phyloP scores from a whole-genome alignment of 75 land plant species.

The Picea sitchensis region DNA sequence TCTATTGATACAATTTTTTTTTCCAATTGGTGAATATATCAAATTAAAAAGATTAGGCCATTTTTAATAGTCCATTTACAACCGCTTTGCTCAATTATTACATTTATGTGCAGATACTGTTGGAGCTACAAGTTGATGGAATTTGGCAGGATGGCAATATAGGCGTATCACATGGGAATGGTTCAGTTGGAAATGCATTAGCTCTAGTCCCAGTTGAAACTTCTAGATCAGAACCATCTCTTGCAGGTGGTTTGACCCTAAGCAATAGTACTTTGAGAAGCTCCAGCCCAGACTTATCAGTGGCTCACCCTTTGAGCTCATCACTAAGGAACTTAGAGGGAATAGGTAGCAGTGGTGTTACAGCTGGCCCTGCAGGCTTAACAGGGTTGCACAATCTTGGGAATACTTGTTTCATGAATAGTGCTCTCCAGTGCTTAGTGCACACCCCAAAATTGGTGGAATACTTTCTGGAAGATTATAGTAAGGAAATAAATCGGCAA shows the following conservation, averaged over 20 bases:
- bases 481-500: conserved; percentile 57
- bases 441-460: conserved; percentile 81
- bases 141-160: conserved; percentile 24
- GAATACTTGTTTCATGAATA: conserved; percentile 95
- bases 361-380: conserved; percentile 43
- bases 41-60: no score
- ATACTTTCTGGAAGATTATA: conserved; percentile 76
- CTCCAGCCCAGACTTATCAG: conserved; percentile 22
- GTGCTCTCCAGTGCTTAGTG: conserved; percentile 84
- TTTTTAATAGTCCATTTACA: no score
- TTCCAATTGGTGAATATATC: no score
- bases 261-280: conserved; percentile 33
- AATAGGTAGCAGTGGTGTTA: conserved; percentile 21
- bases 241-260: conserved; percentile 24
- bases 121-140: conserved; percentile 66
- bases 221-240: conserved; percentile 16
- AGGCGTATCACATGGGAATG: conserved; percentile 16
- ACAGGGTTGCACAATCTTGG: conserved; percentile 87
- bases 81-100: no score
- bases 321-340: conserved; percentile 12
- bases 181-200: conserved; percentile 33
- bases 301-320: conserved; percentile 12
- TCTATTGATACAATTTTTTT: no score
- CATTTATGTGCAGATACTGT: conserved; percentile 40
- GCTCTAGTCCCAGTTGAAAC: conserved; percentile 23